These are phyloP conservation scores for Mucor indicus DNA, from an alignment of 371 early-diverging fungal species.

Conservation along the genomic window DNA sequence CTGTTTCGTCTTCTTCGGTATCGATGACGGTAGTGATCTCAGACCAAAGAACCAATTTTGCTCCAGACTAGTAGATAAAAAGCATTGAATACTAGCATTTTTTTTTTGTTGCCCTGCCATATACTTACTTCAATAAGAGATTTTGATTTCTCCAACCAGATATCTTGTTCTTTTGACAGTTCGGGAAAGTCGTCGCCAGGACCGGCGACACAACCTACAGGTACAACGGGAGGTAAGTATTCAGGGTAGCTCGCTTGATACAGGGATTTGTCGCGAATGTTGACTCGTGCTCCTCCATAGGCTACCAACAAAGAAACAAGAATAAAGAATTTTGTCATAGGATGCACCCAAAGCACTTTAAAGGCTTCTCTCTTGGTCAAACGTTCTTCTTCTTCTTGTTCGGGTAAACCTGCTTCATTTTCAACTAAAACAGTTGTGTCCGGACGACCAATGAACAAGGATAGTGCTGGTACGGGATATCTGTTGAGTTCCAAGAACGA, in stretches of 20 bases:
- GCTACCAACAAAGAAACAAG: slow-evolving; percentile 8
- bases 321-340: slow-evolving; percentile 6
- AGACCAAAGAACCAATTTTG: slow-evolving; percentile 49
- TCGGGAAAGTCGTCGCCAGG: slow-evolving; percentile 7
- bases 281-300: slow-evolving; percentile 24
- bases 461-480: neutral
- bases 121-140: slow-evolving; percentile 16
- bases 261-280: slow-evolving; percentile 24
- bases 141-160: slow-evolving; percentile 26
- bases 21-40: slow-evolving; percentile 27
- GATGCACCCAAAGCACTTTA: slow-evolving; percentile 12
- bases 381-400: neutral
- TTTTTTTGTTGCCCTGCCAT: too few species aligned
- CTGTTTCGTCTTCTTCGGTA: slow-evolving; percentile 14
- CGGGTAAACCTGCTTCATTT: too few species aligned
- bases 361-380: too few species aligned
- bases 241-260: slow-evolving; percentile 24
- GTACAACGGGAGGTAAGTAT: slow-evolving; percentile 23
- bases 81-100: too few species aligned
- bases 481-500: slow-evolving; percentile 13
- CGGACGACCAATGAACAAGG: too few species aligned
- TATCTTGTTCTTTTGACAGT: slow-evolving; percentile 8
- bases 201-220: slow-evolving; percentile 37
- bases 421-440: neutral
- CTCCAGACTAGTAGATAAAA: slow-evolving; percentile 21